These are phyloP conservation scores for Pseudohyphozyma bogoriensis DNA, from an alignment of 768 basidiomycete genomes.

Conservation along the genomic window DNA sequence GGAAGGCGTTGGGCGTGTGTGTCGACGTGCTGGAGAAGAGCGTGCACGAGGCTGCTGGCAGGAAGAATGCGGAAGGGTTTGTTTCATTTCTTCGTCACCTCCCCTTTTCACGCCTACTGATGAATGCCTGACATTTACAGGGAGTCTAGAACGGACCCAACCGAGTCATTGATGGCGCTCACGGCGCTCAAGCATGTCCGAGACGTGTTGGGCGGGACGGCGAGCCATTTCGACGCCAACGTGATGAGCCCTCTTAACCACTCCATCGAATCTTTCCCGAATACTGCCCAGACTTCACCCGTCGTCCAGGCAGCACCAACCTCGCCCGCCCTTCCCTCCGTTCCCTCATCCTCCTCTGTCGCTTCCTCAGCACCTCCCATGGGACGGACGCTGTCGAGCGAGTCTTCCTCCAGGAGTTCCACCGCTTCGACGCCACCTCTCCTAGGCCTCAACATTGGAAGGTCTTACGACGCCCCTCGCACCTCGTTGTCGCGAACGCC, in stretches of 20 bases:
- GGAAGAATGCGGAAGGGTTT: no score
- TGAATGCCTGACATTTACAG: no score
- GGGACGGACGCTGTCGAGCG: no score
- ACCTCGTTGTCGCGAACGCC: not conserved
- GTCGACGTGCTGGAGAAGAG: constrained; percentile 11
- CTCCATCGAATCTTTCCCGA: not conserved
- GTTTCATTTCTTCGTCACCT: no score
- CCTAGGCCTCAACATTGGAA: not conserved
- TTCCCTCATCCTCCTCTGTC: not conserved
- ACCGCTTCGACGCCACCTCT: not conserved
- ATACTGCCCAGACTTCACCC: not conserved
- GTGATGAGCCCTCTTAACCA: constrained; percentile 13
- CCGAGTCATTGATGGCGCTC: constrained; percentile 10
- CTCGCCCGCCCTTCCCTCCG: not conserved
- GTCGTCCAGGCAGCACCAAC: not conserved
- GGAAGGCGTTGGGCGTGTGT: constrained; percentile 19
- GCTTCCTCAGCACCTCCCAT: no score
- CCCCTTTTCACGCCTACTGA: no score
- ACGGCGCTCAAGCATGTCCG: constrained; percentile 24
- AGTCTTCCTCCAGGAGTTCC: not conserved
- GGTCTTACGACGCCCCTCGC: no score
- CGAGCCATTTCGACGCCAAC: constrained; percentile 4
- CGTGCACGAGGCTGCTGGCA: not conserved
- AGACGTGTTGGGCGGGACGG: constrained; percentile 18
- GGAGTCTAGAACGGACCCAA: no score